phyloP scores from a whole-genome alignment of 495 filamentous ascomycete species.

The Xylaria nigripes region DNA sequence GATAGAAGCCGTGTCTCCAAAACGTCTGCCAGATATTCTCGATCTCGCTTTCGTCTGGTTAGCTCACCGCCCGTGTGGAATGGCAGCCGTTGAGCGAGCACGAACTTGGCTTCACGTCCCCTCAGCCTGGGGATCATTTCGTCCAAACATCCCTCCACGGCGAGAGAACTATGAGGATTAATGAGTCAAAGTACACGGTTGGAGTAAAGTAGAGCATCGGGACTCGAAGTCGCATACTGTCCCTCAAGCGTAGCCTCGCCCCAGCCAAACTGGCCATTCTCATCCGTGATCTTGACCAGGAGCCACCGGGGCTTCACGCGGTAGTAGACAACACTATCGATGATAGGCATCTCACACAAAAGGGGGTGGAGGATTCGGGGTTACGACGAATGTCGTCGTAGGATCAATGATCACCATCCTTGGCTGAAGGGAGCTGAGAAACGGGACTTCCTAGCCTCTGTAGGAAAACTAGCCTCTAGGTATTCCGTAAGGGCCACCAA shows the following conservation, averaged over 20 bases:
- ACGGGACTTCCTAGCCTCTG: no score
- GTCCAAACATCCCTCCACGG: constrained; percentile 55
- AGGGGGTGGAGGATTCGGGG: no score
- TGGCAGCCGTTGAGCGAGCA: background rate
- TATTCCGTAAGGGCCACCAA: no score
- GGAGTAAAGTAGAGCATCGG: no score
- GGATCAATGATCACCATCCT: no score
- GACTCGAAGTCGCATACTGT: constrained; percentile 22
- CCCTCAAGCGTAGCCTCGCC: constrained; percentile 60
- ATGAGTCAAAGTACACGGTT: no score
- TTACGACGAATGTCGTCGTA: no score
- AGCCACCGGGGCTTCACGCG: constrained; percentile 57
- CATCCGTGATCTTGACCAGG: constrained; percentile 58
- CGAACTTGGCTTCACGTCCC: constrained; percentile 56
- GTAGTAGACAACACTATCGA: constrained; percentile 35
- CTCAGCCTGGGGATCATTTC: constrained; percentile 47
- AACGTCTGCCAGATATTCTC: constrained; percentile 67
- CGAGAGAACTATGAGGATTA: constrained; percentile 24
- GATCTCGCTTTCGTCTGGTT: constrained; percentile 50
- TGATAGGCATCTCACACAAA: constrained; percentile 1
- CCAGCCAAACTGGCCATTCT: constrained; percentile 51
- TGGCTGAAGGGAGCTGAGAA: no score
- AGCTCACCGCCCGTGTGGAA: no score
- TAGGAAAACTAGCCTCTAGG: no score
- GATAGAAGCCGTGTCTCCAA: constrained; percentile 63